phyloP scores from a whole-genome alignment of 179 eudicot species.

The Silene coronaria region DNA sequence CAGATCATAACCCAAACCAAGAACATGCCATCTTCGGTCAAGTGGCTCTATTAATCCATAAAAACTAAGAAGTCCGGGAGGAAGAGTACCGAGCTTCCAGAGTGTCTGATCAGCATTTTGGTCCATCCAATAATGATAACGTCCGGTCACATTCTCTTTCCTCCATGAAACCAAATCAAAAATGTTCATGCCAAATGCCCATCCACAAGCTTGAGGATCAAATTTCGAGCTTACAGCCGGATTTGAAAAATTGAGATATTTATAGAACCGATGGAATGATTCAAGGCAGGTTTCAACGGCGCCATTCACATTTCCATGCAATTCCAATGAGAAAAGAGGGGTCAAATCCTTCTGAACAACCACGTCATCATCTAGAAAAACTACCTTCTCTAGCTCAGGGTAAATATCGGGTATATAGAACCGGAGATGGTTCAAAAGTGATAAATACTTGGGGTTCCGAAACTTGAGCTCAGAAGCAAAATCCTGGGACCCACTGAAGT shows the following conservation, averaged over 20 bases:
- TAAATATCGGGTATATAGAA: constrained; percentile 69
- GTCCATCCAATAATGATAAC: constrained; percentile 64
- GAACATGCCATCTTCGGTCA: constrained; percentile 82
- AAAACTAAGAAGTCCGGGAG: constrained; percentile 70
- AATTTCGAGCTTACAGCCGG: constrained; percentile 59
- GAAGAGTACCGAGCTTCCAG: constrained; percentile 79
- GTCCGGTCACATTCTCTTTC: constrained; percentile 52
- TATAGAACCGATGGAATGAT: constrained; percentile 63
- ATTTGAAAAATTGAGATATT: constrained; percentile 70
- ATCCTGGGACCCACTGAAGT: constrained; percentile 46
- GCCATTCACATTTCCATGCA: constrained; percentile 81
- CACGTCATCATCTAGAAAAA: constrained; percentile 64
- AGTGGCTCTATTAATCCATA: constrained; percentile 80
- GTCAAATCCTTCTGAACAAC: constrained; percentile 67
- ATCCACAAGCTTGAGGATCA: constrained; percentile 84
- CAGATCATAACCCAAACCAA: constrained; percentile 70
- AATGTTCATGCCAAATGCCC: constrained; percentile 83
- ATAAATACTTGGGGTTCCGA: constrained; percentile 52
- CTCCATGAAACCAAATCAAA: constrained; percentile 73
- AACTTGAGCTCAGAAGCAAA: constrained; percentile 42
- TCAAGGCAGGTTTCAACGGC: constrained; percentile 87
- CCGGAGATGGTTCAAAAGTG: constrained; percentile 60
- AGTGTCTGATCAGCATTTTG: constrained; percentile 49
- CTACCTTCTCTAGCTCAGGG: constrained; percentile 67
- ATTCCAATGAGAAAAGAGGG: constrained; percentile 59